Evolutionary conservation across 1,139 yeast species (phyloP), one percentile per base, ranked within the genome.

Genomic region (Pichia sp.): DNA sequence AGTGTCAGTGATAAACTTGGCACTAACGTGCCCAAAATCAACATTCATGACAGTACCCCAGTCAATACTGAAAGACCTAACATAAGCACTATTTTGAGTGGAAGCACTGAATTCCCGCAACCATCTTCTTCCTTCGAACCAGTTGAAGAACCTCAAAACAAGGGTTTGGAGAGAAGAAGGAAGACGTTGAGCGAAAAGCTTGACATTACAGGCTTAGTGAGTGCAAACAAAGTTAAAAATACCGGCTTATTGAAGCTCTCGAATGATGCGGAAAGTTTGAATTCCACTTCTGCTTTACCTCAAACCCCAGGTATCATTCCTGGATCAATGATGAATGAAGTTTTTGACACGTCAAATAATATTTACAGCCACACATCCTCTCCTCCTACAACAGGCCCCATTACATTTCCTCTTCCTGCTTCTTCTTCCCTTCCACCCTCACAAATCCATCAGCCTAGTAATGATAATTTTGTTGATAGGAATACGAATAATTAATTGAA

Each of bases 281-380:
- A 48, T 28, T 39, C 47, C 4, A 10, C 40, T 23, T 13, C n/a
- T 16, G 47, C 39, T 4, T 44, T 56, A 28, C 57, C 57, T 4
- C 44, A 55, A 41, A 57, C 60, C 16, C 60, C 60, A 3, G 60
- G 60, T 40, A 47, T 57, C 5, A 57, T 57, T 16, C 60, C 60
- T 2, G 56, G 58, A 9, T 50, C 55, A 1, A 52, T 36, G 41
- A 52, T 57, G 55, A 48, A 41, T 13, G 46, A 45, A 22, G 48
- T 53, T 13, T 53, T 53, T 19, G 51, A 49, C 39, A 9, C 49
- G 36, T 5, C 25, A 2, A 21, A 23, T 7, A 18, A 45, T 21
- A 13, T 34, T 34, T 34, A 34, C 37, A 34, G 37, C 18, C 37
- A 34, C 28, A 34, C 39, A 18, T 16, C 44, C 16, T 13, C 44